These are phyloP conservation scores for Lophiotrema nucula DNA, from an alignment of 495 filamentous ascomycete species.

Conservation along the genomic window DNA sequence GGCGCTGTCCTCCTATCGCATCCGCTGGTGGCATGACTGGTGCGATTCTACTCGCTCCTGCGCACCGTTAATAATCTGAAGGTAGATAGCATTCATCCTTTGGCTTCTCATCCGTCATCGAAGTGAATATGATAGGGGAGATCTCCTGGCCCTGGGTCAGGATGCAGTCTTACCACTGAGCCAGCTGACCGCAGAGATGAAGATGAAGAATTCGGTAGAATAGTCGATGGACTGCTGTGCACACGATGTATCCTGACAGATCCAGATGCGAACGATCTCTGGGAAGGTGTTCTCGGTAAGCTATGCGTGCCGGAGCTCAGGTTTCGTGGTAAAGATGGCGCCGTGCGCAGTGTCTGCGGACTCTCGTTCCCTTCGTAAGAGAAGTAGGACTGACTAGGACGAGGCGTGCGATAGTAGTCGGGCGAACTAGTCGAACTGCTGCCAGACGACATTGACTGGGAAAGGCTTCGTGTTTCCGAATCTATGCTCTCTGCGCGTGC, in stretches of 20 bases:
- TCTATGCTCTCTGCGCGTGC: slow-evolving; percentile 1
- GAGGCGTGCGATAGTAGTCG: slow-evolving; percentile 22
- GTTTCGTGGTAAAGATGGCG: neutral
- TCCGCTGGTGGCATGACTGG: no score
- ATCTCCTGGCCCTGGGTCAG: slow-evolving; percentile 11
- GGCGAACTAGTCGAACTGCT: slow-evolving; percentile 12
- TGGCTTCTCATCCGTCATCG: slow-evolving; percentile 23
- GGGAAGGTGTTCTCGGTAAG: slow-evolving; percentile 24
- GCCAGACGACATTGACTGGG: slow-evolving; percentile 10
- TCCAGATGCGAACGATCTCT: slow-evolving; percentile 12
- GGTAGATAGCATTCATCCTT: no score
- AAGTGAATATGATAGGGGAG: slow-evolving; percentile 25
- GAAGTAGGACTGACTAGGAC: neutral
- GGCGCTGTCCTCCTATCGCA: no score
- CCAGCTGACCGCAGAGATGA: slow-evolving; percentile 11
- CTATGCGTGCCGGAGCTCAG: slow-evolving; percentile 7
- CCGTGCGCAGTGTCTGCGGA: slow-evolving; percentile 25
- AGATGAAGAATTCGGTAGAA: slow-evolving; percentile 24
- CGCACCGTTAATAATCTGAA: no score
- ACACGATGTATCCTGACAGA: slow-evolving; percentile 6
- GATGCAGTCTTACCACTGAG: slow-evolving; percentile 19
- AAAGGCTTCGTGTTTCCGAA: slow-evolving; percentile 22
- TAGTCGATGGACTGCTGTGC: slow-evolving; percentile 26
- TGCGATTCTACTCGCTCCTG: no score
- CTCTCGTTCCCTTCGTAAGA: slow-evolving; percentile 12